phyloP scores from a whole-genome alignment of 169 alveolate genomes.

The Plasmodium falciparum region DNA sequence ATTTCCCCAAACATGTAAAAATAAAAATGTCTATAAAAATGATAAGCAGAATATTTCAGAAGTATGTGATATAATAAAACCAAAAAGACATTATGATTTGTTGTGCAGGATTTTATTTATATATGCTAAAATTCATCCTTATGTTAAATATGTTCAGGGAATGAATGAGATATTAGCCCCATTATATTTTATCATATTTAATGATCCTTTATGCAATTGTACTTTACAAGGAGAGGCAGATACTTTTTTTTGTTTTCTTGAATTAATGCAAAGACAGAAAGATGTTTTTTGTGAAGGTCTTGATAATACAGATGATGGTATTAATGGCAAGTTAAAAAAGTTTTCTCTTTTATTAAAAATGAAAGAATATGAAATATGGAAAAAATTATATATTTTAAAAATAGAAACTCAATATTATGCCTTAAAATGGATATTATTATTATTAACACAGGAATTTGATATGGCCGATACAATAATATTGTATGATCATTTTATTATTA shows the following conservation, averaged over 20 bases:
- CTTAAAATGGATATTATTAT: slow-evolving; percentile 83
- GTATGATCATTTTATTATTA: slow-evolving; percentile 75
- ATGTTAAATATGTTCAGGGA: slow-evolving; percentile 90
- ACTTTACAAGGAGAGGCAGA: slow-evolving; percentile 89
- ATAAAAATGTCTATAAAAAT: no score
- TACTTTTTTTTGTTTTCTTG: slow-evolving; percentile 89
- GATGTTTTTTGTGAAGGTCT: slow-evolving; percentile 82
- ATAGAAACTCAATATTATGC: slow-evolving; percentile 82
- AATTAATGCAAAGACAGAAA: slow-evolving; percentile 89
- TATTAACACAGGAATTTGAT: slow-evolving; percentile 83
- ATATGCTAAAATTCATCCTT: slow-evolving; percentile 87
- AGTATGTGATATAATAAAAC: slow-evolving; percentile 69
- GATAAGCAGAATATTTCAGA: slow-evolving; percentile 11
- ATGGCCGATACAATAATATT: slow-evolving; percentile 74
- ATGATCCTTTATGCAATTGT: slow-evolving; percentile 79
- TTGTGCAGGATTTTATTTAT: slow-evolving; percentile 86
- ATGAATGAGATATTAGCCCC: slow-evolving; percentile 92
- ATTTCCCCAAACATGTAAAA: background rate
- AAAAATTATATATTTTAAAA: slow-evolving; percentile 50
- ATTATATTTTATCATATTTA: slow-evolving; percentile 83
- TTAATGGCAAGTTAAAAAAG: slow-evolving; percentile 76
- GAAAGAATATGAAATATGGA: slow-evolving; percentile 74
- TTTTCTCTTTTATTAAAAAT: slow-evolving; percentile 71
- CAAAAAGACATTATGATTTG: slow-evolving; percentile 79
- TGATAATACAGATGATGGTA: slow-evolving; percentile 83